Percentiles rank a stretch among this genome's conserved stretches.
phyloP scores from a whole-genome alignment of 2,329 filamentous ascomycete genomes.

The Aspergillus quadrilineatus region DNA sequence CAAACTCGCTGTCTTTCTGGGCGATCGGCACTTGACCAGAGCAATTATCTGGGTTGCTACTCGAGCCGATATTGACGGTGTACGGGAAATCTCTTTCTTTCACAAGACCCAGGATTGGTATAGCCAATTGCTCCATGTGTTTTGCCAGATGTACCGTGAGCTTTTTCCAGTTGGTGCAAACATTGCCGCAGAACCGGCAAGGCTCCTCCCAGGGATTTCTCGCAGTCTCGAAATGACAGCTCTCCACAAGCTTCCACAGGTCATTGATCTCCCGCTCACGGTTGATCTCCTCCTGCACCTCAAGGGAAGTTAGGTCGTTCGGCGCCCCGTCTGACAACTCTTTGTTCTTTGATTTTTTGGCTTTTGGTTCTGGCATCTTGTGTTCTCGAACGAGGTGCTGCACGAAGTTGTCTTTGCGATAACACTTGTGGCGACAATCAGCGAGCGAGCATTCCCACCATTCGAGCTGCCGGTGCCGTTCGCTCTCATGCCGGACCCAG shows the following conservation, averaged over 20 bases:
- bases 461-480: conserved; percentile 83
- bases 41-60: conserved; percentile 12
- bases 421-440: conserved; percentile 80
- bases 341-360: conserved; percentile 66
- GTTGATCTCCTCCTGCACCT: conserved; percentile 26
- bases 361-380: conserved; percentile 77
- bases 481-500: conserved; percentile 93
- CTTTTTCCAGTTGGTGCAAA: conserved; percentile 85
- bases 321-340: conserved; percentile 51
- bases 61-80: conserved; percentile 9
- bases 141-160: conserved; percentile 89
- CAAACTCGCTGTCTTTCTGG: conserved; percentile 10
- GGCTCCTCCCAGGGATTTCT: conserved; percentile 70
- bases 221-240: conserved; percentile 69
- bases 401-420: conserved; percentile 86
- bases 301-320: conserved; percentile 43
- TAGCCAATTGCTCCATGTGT: conserved; percentile 88
- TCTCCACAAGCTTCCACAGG: conserved; percentile 75
- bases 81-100: conserved; percentile 41
- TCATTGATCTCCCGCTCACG: conserved; percentile 53
- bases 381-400: conserved; percentile 91
- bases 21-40: conserved; percentile 8
- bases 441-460: conserved; percentile 85
- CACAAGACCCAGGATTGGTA: conserved; percentile 67
- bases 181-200: conserved; percentile 82